Evolutionary conservation across 768 basidiomycete genomes (phyloP).

Genomic region (Mycena sanguinolenta): DNA sequence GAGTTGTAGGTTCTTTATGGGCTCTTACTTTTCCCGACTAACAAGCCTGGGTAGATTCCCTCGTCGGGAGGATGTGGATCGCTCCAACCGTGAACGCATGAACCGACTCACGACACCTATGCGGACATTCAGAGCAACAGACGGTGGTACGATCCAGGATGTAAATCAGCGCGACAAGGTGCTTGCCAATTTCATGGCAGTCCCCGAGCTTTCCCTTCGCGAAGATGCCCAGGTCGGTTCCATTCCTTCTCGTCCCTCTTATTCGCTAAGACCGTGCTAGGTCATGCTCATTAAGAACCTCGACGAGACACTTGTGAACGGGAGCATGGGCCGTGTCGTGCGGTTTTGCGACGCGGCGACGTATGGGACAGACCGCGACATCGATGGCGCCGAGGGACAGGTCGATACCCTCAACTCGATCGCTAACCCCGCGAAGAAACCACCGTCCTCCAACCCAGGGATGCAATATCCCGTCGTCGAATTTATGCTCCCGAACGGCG

Average conservation of each 20-base stretch:
- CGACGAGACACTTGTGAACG: constrained; percentile 93
- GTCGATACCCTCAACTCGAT: constrained; percentile 46
- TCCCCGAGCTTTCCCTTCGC: constrained; percentile 75
- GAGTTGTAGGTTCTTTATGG: constrained; percentile 75
- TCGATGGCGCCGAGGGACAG: constrained; percentile 42
- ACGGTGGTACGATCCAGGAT: constrained; percentile 73
- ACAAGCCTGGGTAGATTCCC: constrained; percentile 76
- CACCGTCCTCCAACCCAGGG: constrained; percentile 30
- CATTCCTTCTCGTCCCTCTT: background rate
- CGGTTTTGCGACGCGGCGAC: constrained; percentile 73
- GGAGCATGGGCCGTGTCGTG: constrained; percentile 89
- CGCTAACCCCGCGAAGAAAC: constrained; percentile 42
- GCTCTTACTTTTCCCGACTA: background rate
- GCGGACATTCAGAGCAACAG: constrained; percentile 67
- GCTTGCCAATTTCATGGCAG: constrained; percentile 94
- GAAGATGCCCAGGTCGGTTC: constrained; percentile 77
- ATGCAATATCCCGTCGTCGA: constrained; percentile 79
- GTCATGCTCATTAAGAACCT: constrained; percentile 97
- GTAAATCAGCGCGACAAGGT: constrained; percentile 76
- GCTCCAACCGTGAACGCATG: constrained; percentile 83
- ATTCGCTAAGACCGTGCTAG: constrained; percentile 55
- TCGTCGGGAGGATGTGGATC: constrained; percentile 90
- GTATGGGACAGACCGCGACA: constrained; percentile 58
- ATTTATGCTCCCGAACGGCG: constrained; percentile 75
- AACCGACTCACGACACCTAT: constrained; percentile 65